Conservation (phyloP, 2,329 filamentous ascomycete species). For the Trichoderma pleuroti region DNA sequence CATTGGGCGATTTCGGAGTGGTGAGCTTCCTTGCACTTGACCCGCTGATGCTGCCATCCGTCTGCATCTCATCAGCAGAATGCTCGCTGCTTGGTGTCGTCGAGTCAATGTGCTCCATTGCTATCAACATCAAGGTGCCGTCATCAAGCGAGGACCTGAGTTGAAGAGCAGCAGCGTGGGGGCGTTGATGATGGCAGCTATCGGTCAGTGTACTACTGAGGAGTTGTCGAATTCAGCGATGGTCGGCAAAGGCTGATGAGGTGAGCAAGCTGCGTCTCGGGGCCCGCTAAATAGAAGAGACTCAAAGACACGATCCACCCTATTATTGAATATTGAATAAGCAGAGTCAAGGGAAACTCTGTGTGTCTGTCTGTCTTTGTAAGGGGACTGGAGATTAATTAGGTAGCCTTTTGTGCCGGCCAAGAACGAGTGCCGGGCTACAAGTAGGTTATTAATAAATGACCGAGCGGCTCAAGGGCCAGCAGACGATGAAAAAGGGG, state of each 20-base stretch:
- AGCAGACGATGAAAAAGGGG: neutral
- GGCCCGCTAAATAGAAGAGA: neutral
- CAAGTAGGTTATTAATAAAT: neutral
- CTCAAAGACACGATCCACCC: neutral
- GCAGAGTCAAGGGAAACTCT: neutral
- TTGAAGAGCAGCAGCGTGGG: neutral
- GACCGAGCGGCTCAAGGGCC: neutral
- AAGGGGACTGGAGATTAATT: neutral
- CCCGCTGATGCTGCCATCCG: neutral
- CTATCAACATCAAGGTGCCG: neutral
- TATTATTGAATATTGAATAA: neutral
- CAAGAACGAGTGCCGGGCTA: neutral
- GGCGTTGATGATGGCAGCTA: slow-evolving; percentile 7
- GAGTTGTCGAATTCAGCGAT: neutral
- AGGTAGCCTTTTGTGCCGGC: neutral
- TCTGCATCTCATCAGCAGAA: neutral
- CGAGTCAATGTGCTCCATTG: neutral
- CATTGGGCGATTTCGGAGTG: neutral
- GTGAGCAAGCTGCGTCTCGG: neutral
- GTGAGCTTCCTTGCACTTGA: neutral
- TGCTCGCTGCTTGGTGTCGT: neutral
- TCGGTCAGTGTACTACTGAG: neutral
- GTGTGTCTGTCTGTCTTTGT: neutral
- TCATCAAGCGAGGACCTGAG: neutral
- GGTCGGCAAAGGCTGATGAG: neutral